A percentile compares a stretch with the other conserved stretches of the same genome.
phyloP scores from a whole-genome alignment of 441 rosid species.

The Euphorbia celastroides region DNA sequence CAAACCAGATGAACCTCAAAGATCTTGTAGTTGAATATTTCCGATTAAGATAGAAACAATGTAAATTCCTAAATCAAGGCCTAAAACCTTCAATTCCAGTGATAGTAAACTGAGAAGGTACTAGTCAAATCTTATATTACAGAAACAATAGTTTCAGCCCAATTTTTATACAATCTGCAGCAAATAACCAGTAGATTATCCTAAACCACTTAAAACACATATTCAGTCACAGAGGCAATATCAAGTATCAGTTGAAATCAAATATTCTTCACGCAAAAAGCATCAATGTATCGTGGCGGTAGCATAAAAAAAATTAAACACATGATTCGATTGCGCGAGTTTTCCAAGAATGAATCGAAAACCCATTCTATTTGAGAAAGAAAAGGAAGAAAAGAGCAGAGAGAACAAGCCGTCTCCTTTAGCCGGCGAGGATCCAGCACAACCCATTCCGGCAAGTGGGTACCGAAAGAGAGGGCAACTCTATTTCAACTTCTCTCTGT shows the following conservation, averaged over 20 bases:
- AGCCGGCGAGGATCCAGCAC: slow-evolving; percentile 66
- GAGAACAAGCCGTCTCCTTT: slow-evolving; percentile 44
- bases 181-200: background rate
- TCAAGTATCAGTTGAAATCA: background rate
- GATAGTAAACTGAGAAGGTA: too few species aligned
- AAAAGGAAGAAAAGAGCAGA: background rate
- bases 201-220: background rate
- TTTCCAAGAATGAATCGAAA: background rate
- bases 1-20: background rate
- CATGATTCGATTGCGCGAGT: background rate
- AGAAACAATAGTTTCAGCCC: background rate
- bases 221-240: background rate
- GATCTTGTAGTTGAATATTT: background rate
- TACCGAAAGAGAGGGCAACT: slow-evolving; percentile 6
- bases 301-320: background rate
- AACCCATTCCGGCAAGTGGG: slow-evolving; percentile 45
- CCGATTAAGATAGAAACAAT: background rate
- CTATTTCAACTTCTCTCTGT: slow-evolving; percentile 7
- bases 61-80: background rate
- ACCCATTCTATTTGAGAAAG: too few species aligned
- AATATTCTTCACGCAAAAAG: too few species aligned
- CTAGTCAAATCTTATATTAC: too few species aligned
- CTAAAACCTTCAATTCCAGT: background rate
- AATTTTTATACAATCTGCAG: background rate
- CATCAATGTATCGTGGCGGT: too few species aligned